Conservation (phyloP, 768 basidiomycete genomes). For the Tulasnella sp. region DNA sequence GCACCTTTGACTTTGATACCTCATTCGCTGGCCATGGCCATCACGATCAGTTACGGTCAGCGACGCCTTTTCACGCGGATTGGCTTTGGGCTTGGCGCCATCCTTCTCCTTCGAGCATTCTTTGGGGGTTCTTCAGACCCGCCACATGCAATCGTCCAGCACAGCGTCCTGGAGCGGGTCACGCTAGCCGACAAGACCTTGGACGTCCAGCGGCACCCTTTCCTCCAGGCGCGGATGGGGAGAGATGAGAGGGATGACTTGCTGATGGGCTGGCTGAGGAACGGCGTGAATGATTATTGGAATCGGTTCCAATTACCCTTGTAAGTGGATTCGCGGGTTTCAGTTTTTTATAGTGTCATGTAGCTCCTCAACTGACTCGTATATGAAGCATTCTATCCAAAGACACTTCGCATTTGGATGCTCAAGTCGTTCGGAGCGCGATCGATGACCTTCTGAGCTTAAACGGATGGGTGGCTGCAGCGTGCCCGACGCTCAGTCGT, state of each 20-base stretch:
- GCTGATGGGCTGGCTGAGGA: constrained; percentile 58
- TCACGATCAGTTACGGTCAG: constrained; percentile 6
- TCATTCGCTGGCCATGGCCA: constrained; percentile 7
- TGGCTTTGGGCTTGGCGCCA: background rate
- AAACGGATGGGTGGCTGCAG: constrained; percentile 96
- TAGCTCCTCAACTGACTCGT: constrained; percentile 3
- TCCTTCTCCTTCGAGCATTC: constrained; percentile 6
- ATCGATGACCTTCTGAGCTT: constrained; percentile 91
- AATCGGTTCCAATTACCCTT: constrained; percentile 84
- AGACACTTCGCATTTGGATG: constrained; percentile 82
- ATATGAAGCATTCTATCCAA: constrained; percentile 54
- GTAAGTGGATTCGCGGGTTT: constrained; percentile 36
- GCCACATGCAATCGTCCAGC: constrained; percentile 39
- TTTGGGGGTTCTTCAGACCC: constrained; percentile 15
- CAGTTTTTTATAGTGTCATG: background rate
- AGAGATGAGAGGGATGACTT: constrained; percentile 77
- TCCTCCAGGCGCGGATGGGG: constrained; percentile 80
- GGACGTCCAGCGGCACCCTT: constrained; percentile 80
- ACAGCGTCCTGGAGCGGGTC: constrained; percentile 57
- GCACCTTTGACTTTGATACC: too few species aligned
- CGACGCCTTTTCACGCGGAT: constrained; percentile 9
- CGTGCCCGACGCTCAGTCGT: constrained; percentile 86
- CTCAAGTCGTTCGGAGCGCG: constrained; percentile 77
- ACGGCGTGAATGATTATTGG: constrained; percentile 86
- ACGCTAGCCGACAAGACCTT: constrained; percentile 59